Evolutionary conservation across 2,329 filamentous ascomycete genomes (phyloP).

Genomic region (Penicillium occitanis): DNA sequence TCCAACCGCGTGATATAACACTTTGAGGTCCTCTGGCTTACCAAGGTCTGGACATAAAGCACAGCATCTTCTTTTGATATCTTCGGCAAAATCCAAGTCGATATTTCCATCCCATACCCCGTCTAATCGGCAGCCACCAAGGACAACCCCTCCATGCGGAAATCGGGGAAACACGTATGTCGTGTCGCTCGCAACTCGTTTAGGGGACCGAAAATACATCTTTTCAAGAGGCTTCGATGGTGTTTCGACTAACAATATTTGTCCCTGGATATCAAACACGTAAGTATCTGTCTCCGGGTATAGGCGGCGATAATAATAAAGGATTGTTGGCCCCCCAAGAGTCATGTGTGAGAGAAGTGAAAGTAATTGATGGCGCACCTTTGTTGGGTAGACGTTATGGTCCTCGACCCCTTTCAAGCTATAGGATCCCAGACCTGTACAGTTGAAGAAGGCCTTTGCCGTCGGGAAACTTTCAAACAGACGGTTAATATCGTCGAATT

Average conservation of each 20-base stretch:
- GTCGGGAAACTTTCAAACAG: slow-evolving; percentile 1
- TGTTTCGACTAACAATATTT: slow-evolving; percentile 8
- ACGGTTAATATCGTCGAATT: slow-evolving; percentile 4
- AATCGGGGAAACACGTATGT: slow-evolving; percentile 10
- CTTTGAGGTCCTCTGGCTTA: slow-evolving; percentile 12
- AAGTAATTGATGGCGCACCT: neutral
- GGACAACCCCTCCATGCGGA: slow-evolving; percentile 2
- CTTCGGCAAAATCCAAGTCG: slow-evolving; percentile 27
- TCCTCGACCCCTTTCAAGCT: slow-evolving; percentile 1
- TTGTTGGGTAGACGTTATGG: slow-evolving; percentile 5
- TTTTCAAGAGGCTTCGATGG: neutral
- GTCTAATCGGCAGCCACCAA: slow-evolving; percentile 8
- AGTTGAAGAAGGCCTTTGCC: slow-evolving; percentile 2
- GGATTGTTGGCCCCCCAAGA: neutral
- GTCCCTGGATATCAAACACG: neutral
- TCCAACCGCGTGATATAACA: slow-evolving; percentile 10
- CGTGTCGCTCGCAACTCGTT: slow-evolving; percentile 4
- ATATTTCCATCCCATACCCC: slow-evolving; percentile 34
- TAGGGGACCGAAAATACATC: slow-evolving; percentile 10
- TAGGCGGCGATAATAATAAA: neutral
- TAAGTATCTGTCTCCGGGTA: neutral
- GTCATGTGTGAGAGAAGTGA: neutral
- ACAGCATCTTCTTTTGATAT: slow-evolving; percentile 39
- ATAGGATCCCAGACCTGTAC: slow-evolving; percentile 5
- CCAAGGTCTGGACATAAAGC: slow-evolving; percentile 36